Base-by-base conservation (phyloP, 345 rosid species). In the Noccaea bulbosa region DNA sequence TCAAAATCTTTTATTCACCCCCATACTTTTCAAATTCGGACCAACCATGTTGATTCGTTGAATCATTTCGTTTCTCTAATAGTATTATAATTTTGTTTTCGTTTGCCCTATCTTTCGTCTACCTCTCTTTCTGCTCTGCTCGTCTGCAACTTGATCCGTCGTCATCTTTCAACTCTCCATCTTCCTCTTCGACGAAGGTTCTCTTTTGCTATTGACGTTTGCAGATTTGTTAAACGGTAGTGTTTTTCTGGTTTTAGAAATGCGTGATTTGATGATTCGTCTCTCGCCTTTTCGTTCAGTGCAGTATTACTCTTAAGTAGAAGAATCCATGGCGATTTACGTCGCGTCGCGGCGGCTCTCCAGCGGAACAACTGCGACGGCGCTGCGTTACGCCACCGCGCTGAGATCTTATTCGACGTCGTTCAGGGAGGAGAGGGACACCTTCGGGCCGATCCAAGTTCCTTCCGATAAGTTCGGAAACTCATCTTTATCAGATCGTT, bases 401-500 rank as follows among this genome's bases (percentile, higher is more conserved):
- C 62, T 68, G 82, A 83, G 98, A 72, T 80, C 77, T 17, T 83
- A 70, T 63, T 85, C 88, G 20, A 83, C 89, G 4, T 72, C 83
- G 47, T 94, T 91, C 59, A 82, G 99, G 63, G 97, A 91, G 79
- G 97, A 94, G 76, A 73, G 83, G 65, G 99, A 91, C 68, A 91
- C 96, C 15, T 94, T 94, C 48, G 99, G 99, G 2, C 95, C 97
- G 50, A 89, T 94, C 70, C 84, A 74, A 45, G 99, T 94, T 63
- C 93, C 99, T 37, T 67, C 83, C 34, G 89, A 94, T 78, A 94
- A 83, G 99, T 89, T 70, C 15, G 81, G 70, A 55, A 62, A 79
- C 76, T 69, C 40, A 27, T 53, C 57, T 48, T 44, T 35, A 16
- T 44, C 17, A 6, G 32, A 34, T 16, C 30, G 41, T 55, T 43